These are phyloP conservation scores for Hemisphaericaspora xylofermentans DNA, from an alignment of 1,139 yeast genomes.

Conservation along the genomic window DNA sequence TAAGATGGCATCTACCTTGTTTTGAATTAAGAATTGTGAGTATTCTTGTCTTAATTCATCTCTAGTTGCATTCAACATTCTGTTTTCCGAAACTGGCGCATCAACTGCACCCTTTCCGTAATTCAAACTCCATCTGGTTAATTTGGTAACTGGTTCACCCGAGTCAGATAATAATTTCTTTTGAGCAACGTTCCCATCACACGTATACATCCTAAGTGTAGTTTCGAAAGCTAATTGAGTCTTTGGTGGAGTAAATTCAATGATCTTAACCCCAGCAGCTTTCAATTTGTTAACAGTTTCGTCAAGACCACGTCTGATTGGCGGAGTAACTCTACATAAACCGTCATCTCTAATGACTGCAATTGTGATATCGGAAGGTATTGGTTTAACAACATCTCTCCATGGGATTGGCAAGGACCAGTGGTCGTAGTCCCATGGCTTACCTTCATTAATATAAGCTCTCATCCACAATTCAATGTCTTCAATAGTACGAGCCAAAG, in stretches of 20 bases:
- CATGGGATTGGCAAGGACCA: constrained; percentile 58
- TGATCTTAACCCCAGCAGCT: constrained; percentile 31
- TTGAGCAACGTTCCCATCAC: constrained; percentile 63
- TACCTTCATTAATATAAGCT: constrained; percentile 54
- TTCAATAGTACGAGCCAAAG: constrained; percentile 57
- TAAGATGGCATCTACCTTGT: constrained; percentile 65
- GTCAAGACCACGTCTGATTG: constrained; percentile 44
- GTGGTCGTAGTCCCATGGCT: constrained; percentile 70
- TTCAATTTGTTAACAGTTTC: constrained; percentile 27
- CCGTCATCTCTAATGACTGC: constrained; percentile 44
- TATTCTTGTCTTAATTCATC: constrained; percentile 58
- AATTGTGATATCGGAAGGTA: constrained; percentile 36
- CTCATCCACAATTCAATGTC: constrained; percentile 67
- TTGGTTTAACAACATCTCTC: constrained; percentile 51
- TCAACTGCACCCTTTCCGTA: constrained; percentile 56
- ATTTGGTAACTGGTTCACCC: constrained; percentile 64
- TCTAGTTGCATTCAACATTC: constrained; percentile 48
- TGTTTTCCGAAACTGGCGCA: constrained; percentile 43
- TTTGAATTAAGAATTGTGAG: constrained; percentile 47
- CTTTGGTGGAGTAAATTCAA: constrained; percentile 52
- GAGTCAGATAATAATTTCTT: constrained; percentile 50
- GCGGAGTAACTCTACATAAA: constrained; percentile 50
- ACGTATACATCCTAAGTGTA: constrained; percentile 48
- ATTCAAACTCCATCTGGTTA: constrained; percentile 59
- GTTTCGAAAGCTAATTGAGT: constrained; percentile 52